Conservation (phyloP, 768 basidiomycete species). For the Boletus eberwhitei region DNA sequence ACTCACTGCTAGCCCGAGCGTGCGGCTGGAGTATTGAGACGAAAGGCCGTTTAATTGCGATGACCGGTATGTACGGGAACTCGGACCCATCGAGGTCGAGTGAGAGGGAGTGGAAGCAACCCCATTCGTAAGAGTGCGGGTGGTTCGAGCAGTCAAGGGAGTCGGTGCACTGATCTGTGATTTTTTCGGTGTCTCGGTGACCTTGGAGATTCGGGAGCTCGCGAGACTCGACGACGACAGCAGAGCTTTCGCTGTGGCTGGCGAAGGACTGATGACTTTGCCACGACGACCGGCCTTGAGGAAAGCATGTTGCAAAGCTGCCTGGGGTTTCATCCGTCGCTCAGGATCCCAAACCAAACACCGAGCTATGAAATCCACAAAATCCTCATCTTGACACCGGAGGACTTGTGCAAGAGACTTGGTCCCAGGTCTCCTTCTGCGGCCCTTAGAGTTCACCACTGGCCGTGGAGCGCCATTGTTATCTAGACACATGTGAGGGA, state of each 20-base stretch:
- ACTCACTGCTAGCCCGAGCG: constrained; percentile 70
- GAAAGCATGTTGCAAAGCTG: constrained; percentile 90
- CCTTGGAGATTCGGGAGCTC: constrained; percentile 47
- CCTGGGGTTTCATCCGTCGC: constrained; percentile 88
- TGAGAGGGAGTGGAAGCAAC: constrained; percentile 60
- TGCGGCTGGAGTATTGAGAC: constrained; percentile 73
- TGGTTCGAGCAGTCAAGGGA: constrained; percentile 75
- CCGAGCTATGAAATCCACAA: constrained; percentile 94
- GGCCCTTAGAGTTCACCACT: constrained; percentile 95
- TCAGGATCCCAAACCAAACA: constrained; percentile 99
- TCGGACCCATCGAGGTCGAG: constrained; percentile 53
- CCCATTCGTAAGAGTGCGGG: constrained; percentile 50
- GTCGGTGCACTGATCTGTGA: constrained; percentile 87
- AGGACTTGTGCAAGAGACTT: constrained; percentile 89
- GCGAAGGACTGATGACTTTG: constrained; percentile 43
- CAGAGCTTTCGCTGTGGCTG: constrained; percentile 50
- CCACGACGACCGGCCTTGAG: constrained; percentile 62
- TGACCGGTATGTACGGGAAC: constrained; percentile 62
- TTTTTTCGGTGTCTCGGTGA: constrained; percentile 80
- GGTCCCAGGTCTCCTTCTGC: constrained; percentile 85
- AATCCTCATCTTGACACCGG: constrained; percentile 89
- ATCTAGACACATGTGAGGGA: constrained; percentile 47
- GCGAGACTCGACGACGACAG: constrained; percentile 56
- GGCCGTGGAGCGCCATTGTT: constrained; percentile 89
- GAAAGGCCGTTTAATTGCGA: constrained; percentile 69